These are phyloP conservation scores for Phyllosticta citribraziliensis DNA, from an alignment of 2,329 filamentous ascomycete genomes.

Conservation along the genomic window DNA sequence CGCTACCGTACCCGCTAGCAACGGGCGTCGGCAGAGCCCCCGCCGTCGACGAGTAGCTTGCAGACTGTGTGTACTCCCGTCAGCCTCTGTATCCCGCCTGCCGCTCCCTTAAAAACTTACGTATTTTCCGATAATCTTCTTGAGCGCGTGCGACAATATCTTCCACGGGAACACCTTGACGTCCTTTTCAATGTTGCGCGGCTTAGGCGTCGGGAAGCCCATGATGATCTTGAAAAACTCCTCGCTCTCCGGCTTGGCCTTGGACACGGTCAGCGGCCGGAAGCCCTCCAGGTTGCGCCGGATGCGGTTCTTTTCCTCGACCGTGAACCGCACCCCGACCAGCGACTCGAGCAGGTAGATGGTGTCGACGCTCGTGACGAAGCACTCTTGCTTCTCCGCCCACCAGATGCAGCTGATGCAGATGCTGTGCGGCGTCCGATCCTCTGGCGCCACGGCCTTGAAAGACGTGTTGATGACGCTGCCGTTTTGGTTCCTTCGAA, in stretches of 20 bases:
- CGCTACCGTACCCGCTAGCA: constrained; percentile 25
- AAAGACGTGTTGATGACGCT: constrained; percentile 76
- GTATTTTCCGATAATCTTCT: constrained; percentile 99
- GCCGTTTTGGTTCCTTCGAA: constrained; percentile 71
- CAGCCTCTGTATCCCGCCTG: not conserved
- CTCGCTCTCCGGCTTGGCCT: constrained; percentile 83
- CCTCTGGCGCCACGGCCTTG: constrained; percentile 65
- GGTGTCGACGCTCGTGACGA: constrained; percentile 92
- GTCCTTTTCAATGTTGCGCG: constrained; percentile 96
- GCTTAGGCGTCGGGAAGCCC: constrained; percentile 91
- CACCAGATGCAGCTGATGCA: constrained; percentile 98
- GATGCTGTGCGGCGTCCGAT: constrained; percentile 73
- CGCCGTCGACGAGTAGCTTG: constrained; percentile 59
- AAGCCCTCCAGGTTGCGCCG: constrained; percentile 92
- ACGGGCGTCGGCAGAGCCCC: constrained; percentile 31
- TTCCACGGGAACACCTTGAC: constrained; percentile 99
- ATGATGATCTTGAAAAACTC: constrained; percentile 99
- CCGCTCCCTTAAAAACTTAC: constrained; percentile 35
- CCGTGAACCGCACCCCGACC: constrained; percentile 76
- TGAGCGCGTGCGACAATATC: constrained; percentile 72
- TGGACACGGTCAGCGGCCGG: constrained; percentile 84
- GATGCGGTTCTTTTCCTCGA: constrained; percentile 98
- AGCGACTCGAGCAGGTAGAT: constrained; percentile 91
- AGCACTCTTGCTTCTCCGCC: constrained; percentile 84
- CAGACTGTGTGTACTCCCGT: constrained; percentile 39